Evolutionary conservation across 306 rosid species (phyloP).

Genomic region (Elaeagnus macrophylla): DNA sequence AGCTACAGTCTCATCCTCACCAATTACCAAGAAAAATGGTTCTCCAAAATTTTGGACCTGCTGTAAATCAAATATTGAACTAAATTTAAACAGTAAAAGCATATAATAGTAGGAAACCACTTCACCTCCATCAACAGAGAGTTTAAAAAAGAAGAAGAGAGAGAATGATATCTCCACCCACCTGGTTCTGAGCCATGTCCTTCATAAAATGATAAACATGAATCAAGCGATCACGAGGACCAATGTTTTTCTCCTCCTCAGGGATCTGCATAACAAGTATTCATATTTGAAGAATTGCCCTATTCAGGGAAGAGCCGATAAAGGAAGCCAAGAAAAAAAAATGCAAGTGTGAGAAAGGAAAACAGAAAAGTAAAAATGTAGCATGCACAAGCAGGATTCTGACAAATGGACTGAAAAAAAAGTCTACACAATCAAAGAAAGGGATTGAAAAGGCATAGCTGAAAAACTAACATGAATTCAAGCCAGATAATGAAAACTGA

Average conservation of each 20-base stretch:
- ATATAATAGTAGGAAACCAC: background rate
- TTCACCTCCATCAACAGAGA: too few relatives aligned
- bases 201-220: slow-evolving; percentile 77
- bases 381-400: too few relatives aligned
- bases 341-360: background rate
- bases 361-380: background rate
- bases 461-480: too few relatives aligned
- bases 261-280: slow-evolving; percentile 40
- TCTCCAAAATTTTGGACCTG: slow-evolving; percentile 84
- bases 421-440: too few relatives aligned
- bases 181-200: slow-evolving; percentile 58
- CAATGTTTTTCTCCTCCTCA: slow-evolving; percentile 64
- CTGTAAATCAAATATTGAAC: slow-evolving; percentile 15
- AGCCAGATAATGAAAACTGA: too few relatives aligned
- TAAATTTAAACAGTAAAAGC: background rate
- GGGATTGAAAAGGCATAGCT: too few relatives aligned
- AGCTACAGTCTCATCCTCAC: slow-evolving; percentile 68
- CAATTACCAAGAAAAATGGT: slow-evolving; percentile 70
- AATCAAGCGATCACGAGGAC: slow-evolving; percentile 59
- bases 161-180: slow-evolving; percentile 6
- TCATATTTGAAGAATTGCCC: background rate
- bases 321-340: background rate
- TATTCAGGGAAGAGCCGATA: background rate
- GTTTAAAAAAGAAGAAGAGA: too few relatives aligned
- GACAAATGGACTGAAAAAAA: too few relatives aligned